Evolutionary conservation across 805 yeast genomes (phyloP), one percentile per base, ranked within the genome.

Genomic region (Lachancea sp.): DNA sequence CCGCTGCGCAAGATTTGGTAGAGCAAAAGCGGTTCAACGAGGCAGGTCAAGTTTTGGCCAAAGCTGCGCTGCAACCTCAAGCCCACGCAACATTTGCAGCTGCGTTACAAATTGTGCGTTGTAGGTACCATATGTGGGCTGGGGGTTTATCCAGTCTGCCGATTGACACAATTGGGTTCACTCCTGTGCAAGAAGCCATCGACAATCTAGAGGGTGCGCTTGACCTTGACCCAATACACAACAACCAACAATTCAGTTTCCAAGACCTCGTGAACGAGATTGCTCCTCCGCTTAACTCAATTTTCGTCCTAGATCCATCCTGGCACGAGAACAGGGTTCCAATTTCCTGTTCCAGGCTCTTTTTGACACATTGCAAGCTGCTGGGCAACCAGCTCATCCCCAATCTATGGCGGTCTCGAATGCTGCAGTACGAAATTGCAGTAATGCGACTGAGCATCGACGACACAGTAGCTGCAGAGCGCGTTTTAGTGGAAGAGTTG

Each of bases 361-460:
- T 16, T 33, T 18, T 40, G 19, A n/a, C n/a, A 10, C n/a, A 17
- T 13, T 15, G 18, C 22, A 15, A 13, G 20, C 16, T 25, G 12
- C n/a, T 40, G 11, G 37, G 30, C n/a, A n/a, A 16, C 13, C 18
- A 16, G 7, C 11, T 12, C 3, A n/a, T 7, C 32, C 36, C 43
- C 9, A n/a, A n/a, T 12, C 16, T 32, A n/a, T 18, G 35, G 19
- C 36, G 22, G 20, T 22, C 43, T n/a, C 43, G 43, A 9, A 12
- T 19, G n/a, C 22, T 40, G 31, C 43, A 40, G 37, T 31, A 40
- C 37, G 31, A 25, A 18, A 13, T 40, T n/a, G 37, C 22, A 9
- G 17, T n/a, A n/a, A 8, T n/a, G 13, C 39, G 20, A 36, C 13
- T 36, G 31, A 6, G 31, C n/a, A 12, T 15, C 20, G 18, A 15